Percentiles rank a stretch among this genome's conserved stretches.
Conservation (phyloP, 1,284 basidiomycete species). For the Irpex sp. region DNA sequence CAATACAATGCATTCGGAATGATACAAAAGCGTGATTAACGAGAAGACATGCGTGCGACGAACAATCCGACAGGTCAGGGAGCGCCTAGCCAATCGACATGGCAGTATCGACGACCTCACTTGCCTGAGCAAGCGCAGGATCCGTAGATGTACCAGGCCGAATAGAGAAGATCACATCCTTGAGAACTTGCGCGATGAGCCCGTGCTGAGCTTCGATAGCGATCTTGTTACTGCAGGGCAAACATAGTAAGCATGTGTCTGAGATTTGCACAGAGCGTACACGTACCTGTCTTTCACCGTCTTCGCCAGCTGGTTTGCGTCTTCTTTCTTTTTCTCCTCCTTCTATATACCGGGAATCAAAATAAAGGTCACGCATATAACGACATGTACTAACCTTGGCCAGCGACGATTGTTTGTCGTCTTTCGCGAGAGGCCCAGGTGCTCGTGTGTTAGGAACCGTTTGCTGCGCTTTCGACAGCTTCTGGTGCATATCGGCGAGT, state of each 20-base stretch:
- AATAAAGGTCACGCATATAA: conserved; percentile 4
- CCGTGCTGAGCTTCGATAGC: conserved; percentile 89
- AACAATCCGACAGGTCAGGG: not conserved
- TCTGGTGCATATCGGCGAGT: conserved; percentile 84
- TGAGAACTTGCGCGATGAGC: conserved; percentile 85
- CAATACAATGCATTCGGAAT: conserved; percentile 3
- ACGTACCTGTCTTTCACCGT: conserved; percentile 80
- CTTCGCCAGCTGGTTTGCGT: conserved; percentile 76
- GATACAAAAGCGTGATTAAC: not conserved
- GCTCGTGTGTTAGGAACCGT: conserved; percentile 55
- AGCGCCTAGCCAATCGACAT: conserved; percentile 15
- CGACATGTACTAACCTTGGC: conserved; percentile 29
- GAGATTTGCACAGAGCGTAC: not conserved
- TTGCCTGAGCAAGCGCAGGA: not conserved
- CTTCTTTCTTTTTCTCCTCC: conserved; percentile 74
- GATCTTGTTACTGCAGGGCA: conserved; percentile 65
- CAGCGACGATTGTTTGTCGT: conserved; percentile 25
- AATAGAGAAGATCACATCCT: conserved; percentile 80
- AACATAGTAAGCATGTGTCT: not conserved
- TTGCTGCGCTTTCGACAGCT: conserved; percentile 66
- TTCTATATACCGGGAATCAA: conserved; percentile 32
- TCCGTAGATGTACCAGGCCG: conserved; percentile 26
- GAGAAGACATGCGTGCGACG: not conserved
- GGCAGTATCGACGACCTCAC: conserved; percentile 14
- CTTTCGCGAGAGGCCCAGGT: conserved; percentile 46